A percentile compares a stretch with the other conserved stretches of the same genome.
Conservation (phyloP, 176 grass and related monocot species). For the Raddia distichophylla region DNA sequence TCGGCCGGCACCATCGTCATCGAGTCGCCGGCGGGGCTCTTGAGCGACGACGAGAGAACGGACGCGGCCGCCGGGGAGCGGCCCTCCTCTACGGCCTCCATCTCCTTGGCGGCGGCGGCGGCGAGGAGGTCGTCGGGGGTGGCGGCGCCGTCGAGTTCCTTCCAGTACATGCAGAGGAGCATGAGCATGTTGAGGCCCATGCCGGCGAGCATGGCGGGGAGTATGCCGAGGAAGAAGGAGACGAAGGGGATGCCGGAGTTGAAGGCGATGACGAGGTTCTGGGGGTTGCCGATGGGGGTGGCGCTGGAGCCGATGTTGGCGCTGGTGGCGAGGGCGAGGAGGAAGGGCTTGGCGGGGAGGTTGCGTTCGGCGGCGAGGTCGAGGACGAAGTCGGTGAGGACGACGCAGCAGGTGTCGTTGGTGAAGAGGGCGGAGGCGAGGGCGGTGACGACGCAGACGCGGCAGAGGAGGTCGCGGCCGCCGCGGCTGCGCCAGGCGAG, state of each 20-base stretch:
- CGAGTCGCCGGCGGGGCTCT: constrained; percentile 33
- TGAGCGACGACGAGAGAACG: constrained; percentile 33
- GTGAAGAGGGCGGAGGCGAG: constrained; percentile 89
- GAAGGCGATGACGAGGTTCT: constrained; percentile 93
- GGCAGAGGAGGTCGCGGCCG: constrained; percentile 82
- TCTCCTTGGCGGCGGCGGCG: constrained; percentile 28
- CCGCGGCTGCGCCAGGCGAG: constrained; percentile 90
- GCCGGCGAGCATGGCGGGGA: constrained; percentile 80
- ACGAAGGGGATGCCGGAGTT: constrained; percentile 85
- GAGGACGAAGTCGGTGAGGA: constrained; percentile 89
- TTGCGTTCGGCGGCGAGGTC: constrained; percentile 81
- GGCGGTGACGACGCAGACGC: constrained; percentile 88
- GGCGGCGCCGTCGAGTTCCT: constrained; percentile 48
- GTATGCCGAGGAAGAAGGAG: constrained; percentile 64
- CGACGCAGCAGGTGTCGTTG: constrained; percentile 93
- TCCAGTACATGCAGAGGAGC: constrained; percentile 82
- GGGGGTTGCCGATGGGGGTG: constrained; percentile 98
- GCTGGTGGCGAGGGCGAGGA: constrained; percentile 85
- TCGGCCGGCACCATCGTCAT: constrained; percentile 50
- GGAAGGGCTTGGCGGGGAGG: constrained; percentile 79
- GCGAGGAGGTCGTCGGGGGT: constrained; percentile 24
- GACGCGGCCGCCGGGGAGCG: constrained; percentile 50
- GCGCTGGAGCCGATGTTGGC: constrained; percentile 87
- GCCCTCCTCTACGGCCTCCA: constrained; percentile 50
- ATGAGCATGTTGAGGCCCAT: constrained; percentile 67